A percentile compares a stretch with the other conserved stretches of the same genome.
Evolutionary conservation across 1,284 basidiomycete genomes (phyloP).

Genomic region (Ustilago crameri): DNA sequence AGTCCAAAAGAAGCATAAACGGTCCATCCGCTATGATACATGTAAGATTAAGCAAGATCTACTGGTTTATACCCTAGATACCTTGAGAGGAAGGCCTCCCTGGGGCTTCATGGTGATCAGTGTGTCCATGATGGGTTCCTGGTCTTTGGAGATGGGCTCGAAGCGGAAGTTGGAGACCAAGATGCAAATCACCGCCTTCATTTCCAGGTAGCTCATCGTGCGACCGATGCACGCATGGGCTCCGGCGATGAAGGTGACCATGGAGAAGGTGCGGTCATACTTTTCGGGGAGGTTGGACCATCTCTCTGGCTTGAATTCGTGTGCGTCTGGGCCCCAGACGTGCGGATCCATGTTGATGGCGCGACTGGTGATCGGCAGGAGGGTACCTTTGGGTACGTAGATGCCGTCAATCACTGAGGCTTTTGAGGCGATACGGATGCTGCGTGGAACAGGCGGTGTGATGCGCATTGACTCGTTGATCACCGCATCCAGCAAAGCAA

Average conservation of each 20-base stretch:
- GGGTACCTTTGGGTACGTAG: slow-evolving; percentile 51
- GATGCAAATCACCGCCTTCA: slow-evolving; percentile 53
- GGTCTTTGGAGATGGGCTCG: slow-evolving; percentile 34
- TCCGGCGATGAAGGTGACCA: slow-evolving; percentile 59
- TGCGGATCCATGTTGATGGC: slow-evolving; percentile 51
- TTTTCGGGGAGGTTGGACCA: slow-evolving; percentile 57
- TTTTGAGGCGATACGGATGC: slow-evolving; percentile 39
- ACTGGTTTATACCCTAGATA: slow-evolving; percentile 26
- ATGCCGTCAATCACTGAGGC: slow-evolving; percentile 47
- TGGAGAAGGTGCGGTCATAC: slow-evolving; percentile 50
- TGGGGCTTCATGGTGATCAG: slow-evolving; percentile 59
- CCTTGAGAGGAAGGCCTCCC: slow-evolving; percentile 45
- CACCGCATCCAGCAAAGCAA: slow-evolving; percentile 82
- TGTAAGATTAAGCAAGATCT: no score
- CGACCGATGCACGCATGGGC: slow-evolving; percentile 58
- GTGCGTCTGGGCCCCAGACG: slow-evolving; percentile 53
- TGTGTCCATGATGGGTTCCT: slow-evolving; percentile 39
- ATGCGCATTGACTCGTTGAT: slow-evolving; percentile 66
- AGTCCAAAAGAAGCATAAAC: no score
- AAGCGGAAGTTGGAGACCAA: slow-evolving; percentile 57
- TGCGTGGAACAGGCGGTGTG: slow-evolving; percentile 53
- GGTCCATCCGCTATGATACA: no score
- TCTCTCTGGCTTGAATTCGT: slow-evolving; percentile 55
- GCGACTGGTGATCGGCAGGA: slow-evolving; percentile 48
- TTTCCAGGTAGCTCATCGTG: slow-evolving; percentile 56